Base-by-base conservation (phyloP, 139 green algal species). In the Axilococcus clingmanii region DNA sequence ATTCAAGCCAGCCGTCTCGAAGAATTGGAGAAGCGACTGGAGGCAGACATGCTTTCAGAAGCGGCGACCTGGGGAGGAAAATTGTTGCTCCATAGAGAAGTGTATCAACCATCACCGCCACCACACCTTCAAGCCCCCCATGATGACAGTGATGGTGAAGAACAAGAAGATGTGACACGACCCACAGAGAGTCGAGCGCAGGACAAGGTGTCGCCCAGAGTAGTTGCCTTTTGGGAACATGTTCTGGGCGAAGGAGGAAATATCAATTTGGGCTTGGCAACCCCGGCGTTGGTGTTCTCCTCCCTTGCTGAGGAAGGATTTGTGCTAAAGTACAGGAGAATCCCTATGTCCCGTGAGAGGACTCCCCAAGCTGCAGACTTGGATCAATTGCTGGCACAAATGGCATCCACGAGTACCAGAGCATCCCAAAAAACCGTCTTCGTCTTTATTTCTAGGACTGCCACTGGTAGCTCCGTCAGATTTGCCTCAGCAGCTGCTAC, bases 331-430 rank as follows among this genome's bases (percentile, higher is more conserved):
- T 93, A 93, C 73, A 51, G 67, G 24, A 68, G 86, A 37, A 74
- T 92, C 30, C 86, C 86, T 7, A 69, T 95, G 27, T 94, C 85
- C 4, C 70, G 86, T 7, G 81, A 94, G 58, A 75, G 86, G 65
- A 94, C 79, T 3, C 82, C 85, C 8, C 66, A 79, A 50, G 68
- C 85, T 2, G 49, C 51, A 0, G 86, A 95, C 71, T 51, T 95
- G 35, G 66, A 82, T 47, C 65, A 72, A 17, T 66, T 95, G 49
- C 60, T 81, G 38, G 25, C 33, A 5, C 74, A 82, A 62, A 61
- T 87, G 48, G 30, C 53, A 29, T n/a, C 22, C 15, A 19, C n/a
- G 20, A 60, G 35, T 30, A 55, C 63, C 57, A 52, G 54, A 2
- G 32, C 22, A 7, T 47, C 31, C 40, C 54, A 64, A 61, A 22